Percentiles rank a stretch among this genome's conserved stretches.
phyloP scores from a whole-genome alignment of 192 early-diverging fungal species.

The Chytriomyces hyalinus region DNA sequence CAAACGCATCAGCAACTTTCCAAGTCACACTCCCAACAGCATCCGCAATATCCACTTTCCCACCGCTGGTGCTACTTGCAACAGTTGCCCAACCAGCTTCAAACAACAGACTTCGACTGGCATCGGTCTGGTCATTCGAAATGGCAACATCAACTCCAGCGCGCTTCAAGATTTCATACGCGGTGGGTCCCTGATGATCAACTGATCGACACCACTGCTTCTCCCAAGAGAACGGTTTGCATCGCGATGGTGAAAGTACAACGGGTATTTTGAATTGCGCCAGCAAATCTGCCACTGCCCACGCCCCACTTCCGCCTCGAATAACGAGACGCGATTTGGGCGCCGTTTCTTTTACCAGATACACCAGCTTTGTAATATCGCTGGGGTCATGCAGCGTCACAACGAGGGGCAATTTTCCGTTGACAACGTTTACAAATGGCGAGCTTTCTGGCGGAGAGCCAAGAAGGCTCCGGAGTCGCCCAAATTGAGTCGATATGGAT shows the following conservation, averaged over 20 bases:
- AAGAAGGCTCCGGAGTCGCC: neutral
- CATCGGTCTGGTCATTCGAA: slow-evolving; percentile 53
- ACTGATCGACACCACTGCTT: slow-evolving; percentile 62
- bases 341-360: slow-evolving; percentile 53
- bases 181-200: slow-evolving; percentile 56
- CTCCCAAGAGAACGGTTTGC: slow-evolving; percentile 67
- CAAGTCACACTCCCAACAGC: slow-evolving; percentile 72
- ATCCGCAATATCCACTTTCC: slow-evolving; percentile 57
- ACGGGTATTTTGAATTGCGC: slow-evolving; percentile 64
- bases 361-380: slow-evolving; percentile 68
- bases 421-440: slow-evolving; percentile 9
- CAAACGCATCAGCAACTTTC: slow-evolving; percentile 69
- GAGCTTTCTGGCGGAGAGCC: neutral
- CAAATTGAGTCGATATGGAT: slow-evolving; percentile 6
- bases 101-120: slow-evolving; percentile 70
- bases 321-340: slow-evolving; percentile 38
- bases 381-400: slow-evolving; percentile 32
- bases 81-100: slow-evolving; percentile 73
- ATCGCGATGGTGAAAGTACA: slow-evolving; percentile 66
- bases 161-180: slow-evolving; percentile 56
- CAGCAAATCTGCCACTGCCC: slow-evolving; percentile 63
- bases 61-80: slow-evolving; percentile 38
- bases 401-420: slow-evolving; percentile 13
- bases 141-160: slow-evolving; percentile 72
- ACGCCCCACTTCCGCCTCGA: slow-evolving; percentile 70